A percentile compares a stretch with the other conserved stretches of the same genome.
phyloP scores from a whole-genome alignment of 2,329 filamentous ascomycete genomes.

The Exutisphaerella laricina region DNA sequence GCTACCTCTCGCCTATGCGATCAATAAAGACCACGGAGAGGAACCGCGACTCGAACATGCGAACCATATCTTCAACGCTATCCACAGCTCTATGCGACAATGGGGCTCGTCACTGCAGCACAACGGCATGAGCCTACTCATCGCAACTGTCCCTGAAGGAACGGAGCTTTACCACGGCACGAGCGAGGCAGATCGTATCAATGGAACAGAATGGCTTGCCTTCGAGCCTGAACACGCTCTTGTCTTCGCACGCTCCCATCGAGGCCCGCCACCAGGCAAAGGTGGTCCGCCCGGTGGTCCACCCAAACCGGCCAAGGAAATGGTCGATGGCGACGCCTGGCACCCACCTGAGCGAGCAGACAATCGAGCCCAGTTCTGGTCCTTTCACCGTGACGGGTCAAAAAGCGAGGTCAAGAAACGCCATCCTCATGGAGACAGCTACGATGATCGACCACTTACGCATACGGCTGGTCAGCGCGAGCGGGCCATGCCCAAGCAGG shows the following conservation, averaged over 20 bases:
- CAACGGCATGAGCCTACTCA: slow-evolving; percentile 69
- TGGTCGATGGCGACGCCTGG: slow-evolving; percentile 6
- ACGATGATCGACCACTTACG: slow-evolving; percentile 6
- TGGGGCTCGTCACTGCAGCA: slow-evolving; percentile 69
- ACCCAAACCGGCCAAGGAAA: neutral
- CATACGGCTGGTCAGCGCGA: slow-evolving; percentile 13
- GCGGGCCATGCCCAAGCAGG: slow-evolving; percentile 6
- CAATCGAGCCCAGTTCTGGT: slow-evolving; percentile 1
- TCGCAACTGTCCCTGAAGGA: slow-evolving; percentile 58
- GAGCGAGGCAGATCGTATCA: slow-evolving; percentile 40
- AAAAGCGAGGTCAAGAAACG: slow-evolving; percentile 10
- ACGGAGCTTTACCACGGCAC: slow-evolving; percentile 65
- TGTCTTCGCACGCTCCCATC: slow-evolving; percentile 49
- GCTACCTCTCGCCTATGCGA: neutral
- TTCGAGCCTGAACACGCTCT: slow-evolving; percentile 72
- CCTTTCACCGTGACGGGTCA: slow-evolving; percentile 4
- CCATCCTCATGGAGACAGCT: slow-evolving; percentile 1
- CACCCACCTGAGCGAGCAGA: slow-evolving; percentile 8
- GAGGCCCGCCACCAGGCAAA: slow-evolving; percentile 14
- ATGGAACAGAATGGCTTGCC: slow-evolving; percentile 63
- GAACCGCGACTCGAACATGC: slow-evolving; percentile 7
- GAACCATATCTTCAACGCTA: slow-evolving; percentile 61
- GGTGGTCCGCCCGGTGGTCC: slow-evolving; percentile 4
- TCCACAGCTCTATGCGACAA: slow-evolving; percentile 67
- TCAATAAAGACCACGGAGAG: neutral